Percentiles rank a stretch among this genome's conserved stretches.
Conservation (phyloP, 192 early-diverging fungal species). For the Hyaloraphidium curvatum region DNA sequence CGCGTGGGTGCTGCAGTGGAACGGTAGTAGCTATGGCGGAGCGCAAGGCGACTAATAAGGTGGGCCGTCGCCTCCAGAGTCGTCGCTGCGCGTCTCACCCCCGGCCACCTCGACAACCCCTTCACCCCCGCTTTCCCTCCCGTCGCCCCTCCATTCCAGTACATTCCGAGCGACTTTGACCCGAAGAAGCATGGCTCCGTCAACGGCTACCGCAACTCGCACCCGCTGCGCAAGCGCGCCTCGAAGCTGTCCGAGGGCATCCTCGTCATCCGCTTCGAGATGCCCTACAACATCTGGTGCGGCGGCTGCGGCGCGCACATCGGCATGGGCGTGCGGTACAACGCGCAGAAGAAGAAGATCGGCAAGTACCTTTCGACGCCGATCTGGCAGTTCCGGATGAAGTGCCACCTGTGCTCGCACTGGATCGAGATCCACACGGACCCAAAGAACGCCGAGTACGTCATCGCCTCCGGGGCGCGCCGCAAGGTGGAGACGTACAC, state of each 20-base stretch:
- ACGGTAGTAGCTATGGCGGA: too few species aligned
- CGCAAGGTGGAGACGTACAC: constrained; percentile 55
- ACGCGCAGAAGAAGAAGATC: constrained; percentile 86
- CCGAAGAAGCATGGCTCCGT: constrained; percentile 75
- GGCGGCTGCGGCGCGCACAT: constrained; percentile 62
- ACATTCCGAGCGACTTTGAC: constrained; percentile 79
- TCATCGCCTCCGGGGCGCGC: constrained; percentile 32
- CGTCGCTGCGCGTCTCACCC: too few species aligned
- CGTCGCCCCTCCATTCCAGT: too few species aligned
- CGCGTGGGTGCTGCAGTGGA: too few species aligned
- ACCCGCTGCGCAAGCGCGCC: constrained; percentile 70
- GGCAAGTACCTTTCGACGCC: constrained; percentile 74
- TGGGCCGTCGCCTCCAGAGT: too few species aligned
- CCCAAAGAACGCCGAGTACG: constrained; percentile 43
- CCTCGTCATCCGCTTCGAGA: constrained; percentile 69
- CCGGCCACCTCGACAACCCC: too few species aligned
- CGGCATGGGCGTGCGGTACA: constrained; percentile 79
- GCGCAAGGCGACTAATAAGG: too few species aligned
- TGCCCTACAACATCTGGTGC: constrained; percentile 87
- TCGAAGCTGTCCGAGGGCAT: constrained; percentile 75
- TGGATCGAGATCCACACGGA: constrained; percentile 91
- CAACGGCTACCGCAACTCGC: constrained; percentile 71
- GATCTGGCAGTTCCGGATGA: constrained; percentile 80
- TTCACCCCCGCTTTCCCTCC: too few species aligned
- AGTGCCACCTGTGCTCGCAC: constrained; percentile 67